Evolutionary conservation across 768 basidiomycete species (phyloP).

Genomic region (Mycena vitilis): DNA sequence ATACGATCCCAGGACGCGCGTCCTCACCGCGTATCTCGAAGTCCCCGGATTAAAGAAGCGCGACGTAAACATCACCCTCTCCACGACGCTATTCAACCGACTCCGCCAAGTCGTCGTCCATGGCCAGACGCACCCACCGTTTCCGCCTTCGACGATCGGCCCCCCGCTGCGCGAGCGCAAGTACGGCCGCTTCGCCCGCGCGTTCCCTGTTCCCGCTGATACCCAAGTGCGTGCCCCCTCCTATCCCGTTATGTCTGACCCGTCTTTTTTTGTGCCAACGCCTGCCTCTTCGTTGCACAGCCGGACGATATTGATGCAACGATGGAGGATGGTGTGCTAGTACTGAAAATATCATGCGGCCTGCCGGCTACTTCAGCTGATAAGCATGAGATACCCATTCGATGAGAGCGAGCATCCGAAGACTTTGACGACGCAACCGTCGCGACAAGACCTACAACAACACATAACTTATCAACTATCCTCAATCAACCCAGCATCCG

Average conservation of each 20-base stretch:
- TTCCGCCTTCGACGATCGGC: constrained; percentile 41
- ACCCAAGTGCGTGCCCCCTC: constrained; percentile 59
- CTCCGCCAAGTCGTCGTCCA: constrained; percentile 70
- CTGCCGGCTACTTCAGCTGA: constrained; percentile 56
- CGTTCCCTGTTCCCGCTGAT: constrained; percentile 65
- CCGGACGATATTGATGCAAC: constrained; percentile 64
- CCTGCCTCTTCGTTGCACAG: constrained; percentile 46
- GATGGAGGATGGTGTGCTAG: constrained; percentile 72
- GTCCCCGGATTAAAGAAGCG: constrained; percentile 72
- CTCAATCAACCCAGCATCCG: not conserved
- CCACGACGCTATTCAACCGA: constrained; percentile 70
- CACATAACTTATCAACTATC: constrained; percentile 10
- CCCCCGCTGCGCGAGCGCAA: constrained; percentile 56
- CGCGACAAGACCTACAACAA: constrained; percentile 2
- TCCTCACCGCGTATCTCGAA: constrained; percentile 72
- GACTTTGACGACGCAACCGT: constrained; percentile 13
- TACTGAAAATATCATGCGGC: constrained; percentile 65
- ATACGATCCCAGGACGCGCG: constrained; percentile 62
- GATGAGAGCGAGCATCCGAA: constrained; percentile 45
- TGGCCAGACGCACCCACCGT: constrained; percentile 57
- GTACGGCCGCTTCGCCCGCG: constrained; percentile 61
- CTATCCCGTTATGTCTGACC: constrained; percentile 34
- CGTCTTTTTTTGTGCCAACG: constrained; percentile 42
- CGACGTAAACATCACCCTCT: constrained; percentile 70
- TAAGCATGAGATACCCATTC: constrained; percentile 63